Conservation (phyloP, 352 stramenopile genomes). For the Globisporangium nodosum region DNA sequence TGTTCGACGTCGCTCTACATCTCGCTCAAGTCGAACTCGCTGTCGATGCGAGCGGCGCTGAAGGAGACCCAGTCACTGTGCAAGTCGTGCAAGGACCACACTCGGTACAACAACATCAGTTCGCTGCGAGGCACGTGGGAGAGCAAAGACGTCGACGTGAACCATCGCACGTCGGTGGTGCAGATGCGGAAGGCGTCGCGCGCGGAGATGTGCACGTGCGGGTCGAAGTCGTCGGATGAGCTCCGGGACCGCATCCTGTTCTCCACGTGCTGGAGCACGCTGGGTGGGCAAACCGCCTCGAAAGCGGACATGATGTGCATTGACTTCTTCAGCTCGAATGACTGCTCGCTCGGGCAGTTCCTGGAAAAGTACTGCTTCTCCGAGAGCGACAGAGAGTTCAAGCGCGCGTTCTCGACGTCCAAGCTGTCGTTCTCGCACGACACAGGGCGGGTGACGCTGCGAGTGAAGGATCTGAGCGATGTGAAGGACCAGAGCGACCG, state of each 20-base stretch:
- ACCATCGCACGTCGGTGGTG: constrained; percentile 11
- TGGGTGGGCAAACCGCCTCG: constrained; percentile 70
- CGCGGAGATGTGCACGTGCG: constrained; percentile 53
- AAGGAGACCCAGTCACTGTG: constrained; percentile 81
- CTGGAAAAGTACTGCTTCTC: constrained; percentile 76
- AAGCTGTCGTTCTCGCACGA: constrained; percentile 85
- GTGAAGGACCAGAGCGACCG: constrained; percentile 60
- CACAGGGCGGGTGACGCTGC: constrained; percentile 61
- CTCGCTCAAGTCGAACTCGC: constrained; percentile 80
- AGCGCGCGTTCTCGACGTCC: constrained; percentile 68
- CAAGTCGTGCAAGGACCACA: constrained; percentile 80
- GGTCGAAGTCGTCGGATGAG: constrained; percentile 42
- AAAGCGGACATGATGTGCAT: constrained; percentile 88
- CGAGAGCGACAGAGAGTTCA: constrained; percentile 64
- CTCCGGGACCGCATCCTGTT: constrained; percentile 74
- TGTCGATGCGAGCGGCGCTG: constrained; percentile 75
- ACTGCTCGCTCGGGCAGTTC: constrained; percentile 82
- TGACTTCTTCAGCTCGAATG: constrained; percentile 81
- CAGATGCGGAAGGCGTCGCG: background rate
- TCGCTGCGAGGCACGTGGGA: constrained; percentile 51
- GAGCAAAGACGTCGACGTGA: constrained; percentile 8
- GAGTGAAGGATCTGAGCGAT: constrained; percentile 64
- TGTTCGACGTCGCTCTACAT: constrained; percentile 79
- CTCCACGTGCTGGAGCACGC: constrained; percentile 79
- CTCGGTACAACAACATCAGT: constrained; percentile 81